Evolutionary conservation across 257 asterid genomes (phyloP).

Genomic region (Primulina tabacum): DNA sequence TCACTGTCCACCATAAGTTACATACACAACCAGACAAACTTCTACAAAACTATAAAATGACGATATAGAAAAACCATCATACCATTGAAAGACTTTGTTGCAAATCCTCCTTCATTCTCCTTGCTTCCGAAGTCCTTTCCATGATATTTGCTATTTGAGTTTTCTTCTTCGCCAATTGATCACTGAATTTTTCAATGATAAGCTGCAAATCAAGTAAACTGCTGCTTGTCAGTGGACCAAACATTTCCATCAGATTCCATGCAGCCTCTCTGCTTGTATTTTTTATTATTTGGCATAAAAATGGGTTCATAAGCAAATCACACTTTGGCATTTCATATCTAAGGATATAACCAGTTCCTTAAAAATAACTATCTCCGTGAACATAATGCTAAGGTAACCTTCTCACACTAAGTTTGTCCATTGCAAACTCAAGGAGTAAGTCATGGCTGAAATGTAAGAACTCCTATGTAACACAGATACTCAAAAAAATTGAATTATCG

Average conservation of each 20-base stretch:
- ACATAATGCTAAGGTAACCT: too few species aligned
- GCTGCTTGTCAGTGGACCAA: conserved; percentile 22
- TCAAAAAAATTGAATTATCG: too few species aligned
- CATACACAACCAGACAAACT: conserved; percentile 11
- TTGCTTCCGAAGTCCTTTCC: conserved; percentile 69
- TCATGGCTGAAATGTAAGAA: not conserved
- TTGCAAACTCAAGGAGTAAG: not conserved
- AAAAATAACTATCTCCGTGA: too few species aligned
- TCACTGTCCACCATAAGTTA: conserved; percentile 6
- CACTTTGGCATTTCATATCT: conserved; percentile 11
- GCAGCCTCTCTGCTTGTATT: conserved; percentile 15
- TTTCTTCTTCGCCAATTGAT: conserved; percentile 56
- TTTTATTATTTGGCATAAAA: conserved; percentile 5
- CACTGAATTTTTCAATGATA: conserved; percentile 54
- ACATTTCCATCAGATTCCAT: conserved; percentile 21
- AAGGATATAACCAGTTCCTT: not conserved
- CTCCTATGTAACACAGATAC: too few species aligned
- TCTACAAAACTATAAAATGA: conserved; percentile 14
- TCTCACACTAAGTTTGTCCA: not conserved
- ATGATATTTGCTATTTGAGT: conserved; percentile 48
- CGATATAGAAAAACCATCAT: conserved; percentile 25
- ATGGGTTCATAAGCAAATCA: conserved; percentile 17
- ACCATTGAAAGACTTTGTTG: conserved; percentile 57
- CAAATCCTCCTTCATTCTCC: conserved; percentile 64
- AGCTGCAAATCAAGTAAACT: conserved; percentile 47